Evolutionary conservation across 2,329 filamentous ascomycete species (phyloP).

Genomic region (Phoma sp.): DNA sequence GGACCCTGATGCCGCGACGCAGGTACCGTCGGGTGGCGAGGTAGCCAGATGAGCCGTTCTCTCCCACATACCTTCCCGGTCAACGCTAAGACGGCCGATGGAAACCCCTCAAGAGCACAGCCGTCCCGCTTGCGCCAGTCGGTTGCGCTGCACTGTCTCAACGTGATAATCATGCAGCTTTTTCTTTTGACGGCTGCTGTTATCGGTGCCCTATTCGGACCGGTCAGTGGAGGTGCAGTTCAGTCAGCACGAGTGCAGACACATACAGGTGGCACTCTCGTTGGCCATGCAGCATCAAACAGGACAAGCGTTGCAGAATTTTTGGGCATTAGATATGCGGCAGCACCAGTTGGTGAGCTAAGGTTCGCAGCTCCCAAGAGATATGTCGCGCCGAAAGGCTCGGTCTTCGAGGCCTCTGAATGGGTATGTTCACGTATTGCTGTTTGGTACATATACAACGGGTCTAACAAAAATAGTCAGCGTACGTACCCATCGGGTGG

Average conservation of each 20-base stretch:
- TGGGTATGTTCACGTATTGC: slow-evolving; percentile 22
- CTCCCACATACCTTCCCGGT: slow-evolving; percentile 1
- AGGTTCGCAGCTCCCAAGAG: slow-evolving; percentile 42
- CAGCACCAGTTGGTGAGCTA: slow-evolving; percentile 41
- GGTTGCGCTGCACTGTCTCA: slow-evolving; percentile 3
- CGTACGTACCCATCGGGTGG: slow-evolving; percentile 20
- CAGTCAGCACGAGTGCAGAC: slow-evolving; percentile 26
- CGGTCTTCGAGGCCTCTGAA: slow-evolving; percentile 31
- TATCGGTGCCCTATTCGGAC: slow-evolving; percentile 17
- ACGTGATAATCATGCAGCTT: slow-evolving; percentile 23
- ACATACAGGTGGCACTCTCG: slow-evolving; percentile 36
- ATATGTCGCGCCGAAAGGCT: slow-evolving; percentile 28
- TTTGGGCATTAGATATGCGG: slow-evolving; percentile 45
- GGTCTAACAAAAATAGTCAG: slow-evolving; percentile 26
- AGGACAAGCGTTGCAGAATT: slow-evolving; percentile 38
- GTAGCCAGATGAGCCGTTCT: not conserved
- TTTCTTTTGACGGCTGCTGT: slow-evolving; percentile 17
- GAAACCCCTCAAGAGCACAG: slow-evolving; percentile 10
- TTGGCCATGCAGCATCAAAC: slow-evolving; percentile 39
- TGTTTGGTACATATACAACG: not conserved
- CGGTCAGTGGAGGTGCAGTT: slow-evolving; percentile 10
- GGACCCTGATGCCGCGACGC: not conserved
- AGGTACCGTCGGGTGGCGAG: slow-evolving; percentile 6
- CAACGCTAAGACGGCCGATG: not conserved
- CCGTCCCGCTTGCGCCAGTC: slow-evolving; percentile 1